Conservation (phyloP, 331 rosid genomes). For the Pyracantha coccinea region DNA sequence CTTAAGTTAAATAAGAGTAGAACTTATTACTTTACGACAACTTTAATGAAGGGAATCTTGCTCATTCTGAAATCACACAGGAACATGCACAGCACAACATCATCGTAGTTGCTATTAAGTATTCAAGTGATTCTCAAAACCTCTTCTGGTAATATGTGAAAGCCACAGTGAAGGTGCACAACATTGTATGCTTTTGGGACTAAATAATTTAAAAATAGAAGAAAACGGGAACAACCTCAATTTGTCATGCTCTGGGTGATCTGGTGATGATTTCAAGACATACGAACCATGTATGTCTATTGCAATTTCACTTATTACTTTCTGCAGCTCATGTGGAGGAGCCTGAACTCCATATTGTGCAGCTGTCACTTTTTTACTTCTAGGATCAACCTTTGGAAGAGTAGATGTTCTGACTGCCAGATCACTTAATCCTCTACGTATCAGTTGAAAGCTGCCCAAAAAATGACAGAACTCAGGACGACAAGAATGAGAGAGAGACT, state of each 20-base stretch:
- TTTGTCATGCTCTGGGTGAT: slow-evolving; percentile 50
- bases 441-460: slow-evolving; percentile 63
- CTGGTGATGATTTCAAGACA: slow-evolving; percentile 56
- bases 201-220: neutral
- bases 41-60: neutral
- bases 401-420: slow-evolving; percentile 38
- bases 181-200: neutral
- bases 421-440: slow-evolving; percentile 58
- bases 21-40: neutral
- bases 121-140: neutral
- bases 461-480: slow-evolving; percentile 16
- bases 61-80: neutral
- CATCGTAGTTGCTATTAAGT: neutral
- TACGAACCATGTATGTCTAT: slow-evolving; percentile 56
- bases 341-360: slow-evolving; percentile 48
- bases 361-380: slow-evolving; percentile 48
- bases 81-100: neutral
- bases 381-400: slow-evolving; percentile 59
- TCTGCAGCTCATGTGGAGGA: slow-evolving; percentile 63
- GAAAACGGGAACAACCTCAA: slow-evolving; percentile 46
- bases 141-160: neutral
- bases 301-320: slow-evolving; percentile 56
- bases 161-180: neutral
- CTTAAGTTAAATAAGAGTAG: neutral
- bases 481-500: neutral